Conservation (phyloP, 352 stramenopile genomes). For the Phytophthora quininea region DNA sequence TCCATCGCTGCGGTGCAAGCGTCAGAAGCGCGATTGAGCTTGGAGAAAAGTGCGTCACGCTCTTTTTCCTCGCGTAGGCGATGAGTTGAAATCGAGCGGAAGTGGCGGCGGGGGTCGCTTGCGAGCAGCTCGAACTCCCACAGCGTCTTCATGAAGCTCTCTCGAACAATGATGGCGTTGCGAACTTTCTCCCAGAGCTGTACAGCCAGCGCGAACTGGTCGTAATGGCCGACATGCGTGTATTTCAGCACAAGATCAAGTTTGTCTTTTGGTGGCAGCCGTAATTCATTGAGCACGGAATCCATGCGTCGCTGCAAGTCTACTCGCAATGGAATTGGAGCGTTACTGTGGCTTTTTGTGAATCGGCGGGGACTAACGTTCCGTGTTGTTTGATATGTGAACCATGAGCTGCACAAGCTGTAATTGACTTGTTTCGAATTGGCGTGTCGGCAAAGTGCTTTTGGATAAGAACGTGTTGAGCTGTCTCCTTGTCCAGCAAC, state of each 20-base stretch:
- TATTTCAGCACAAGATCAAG: constrained; percentile 82
- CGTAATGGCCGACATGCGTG: constrained; percentile 59
- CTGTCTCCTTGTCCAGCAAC: constrained; percentile 44
- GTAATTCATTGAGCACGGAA: constrained; percentile 46
- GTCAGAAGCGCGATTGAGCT: constrained; percentile 57
- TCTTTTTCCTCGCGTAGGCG: constrained; percentile 69
- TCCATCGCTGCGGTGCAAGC: constrained; percentile 53
- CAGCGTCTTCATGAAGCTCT: constrained; percentile 47
- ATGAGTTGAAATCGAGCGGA: constrained; percentile 70
- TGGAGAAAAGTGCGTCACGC: constrained; percentile 61
- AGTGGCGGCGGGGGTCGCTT: constrained; percentile 73
- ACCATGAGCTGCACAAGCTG: constrained; percentile 1
- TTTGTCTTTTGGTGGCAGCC: constrained; percentile 60
- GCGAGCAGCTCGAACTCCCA: constrained; percentile 62
- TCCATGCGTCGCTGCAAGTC: constrained; percentile 75
- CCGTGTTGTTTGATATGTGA: constrained; percentile 6
- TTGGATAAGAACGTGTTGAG: constrained; percentile 48
- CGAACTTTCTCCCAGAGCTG: constrained; percentile 66
- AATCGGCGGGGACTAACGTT: background rate
- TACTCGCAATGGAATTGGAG: constrained; percentile 52
- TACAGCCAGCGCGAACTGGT: constrained; percentile 65
- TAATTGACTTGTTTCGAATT: background rate
- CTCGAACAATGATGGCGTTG: constrained; percentile 44
- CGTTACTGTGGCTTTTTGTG: constrained; percentile 33
- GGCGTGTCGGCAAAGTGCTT: constrained; percentile 46